Evolutionary conservation across 495 filamentous ascomycete species (phyloP), one percentile per base, ranked within the genome.

Genomic region (Achaetomiella virescens): DNA sequence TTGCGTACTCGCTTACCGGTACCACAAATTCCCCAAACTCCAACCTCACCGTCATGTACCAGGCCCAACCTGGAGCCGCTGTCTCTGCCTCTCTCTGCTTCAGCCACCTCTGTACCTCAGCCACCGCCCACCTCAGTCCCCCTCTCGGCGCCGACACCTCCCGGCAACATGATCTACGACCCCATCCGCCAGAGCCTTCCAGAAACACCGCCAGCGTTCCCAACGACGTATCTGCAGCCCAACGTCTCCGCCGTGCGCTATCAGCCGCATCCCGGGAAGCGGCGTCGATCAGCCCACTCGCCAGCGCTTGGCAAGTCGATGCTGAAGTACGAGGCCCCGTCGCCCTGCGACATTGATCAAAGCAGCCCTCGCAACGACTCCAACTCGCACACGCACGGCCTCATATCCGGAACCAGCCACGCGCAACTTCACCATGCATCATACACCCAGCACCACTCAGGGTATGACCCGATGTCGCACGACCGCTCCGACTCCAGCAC

Each of bases 21-120:
- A 89, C 85, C 14, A 90, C 86, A 24, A 88, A 91, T 63, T 91
- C 88, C 17, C 86, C 88, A 7, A 89, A 86, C 60, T 84, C 87
- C 0, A 90, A 86, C 62, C 71, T 91, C 3, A 90, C 88, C 1
- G 72, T 89, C 41, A 75, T 90, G 40, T 90, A 86, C 62, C 82
- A 87, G n/a, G 40, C 58, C 8, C 46, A 51, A 36, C 11, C 48
- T 2, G 41, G 48, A n/a, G 24, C 53, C 43, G 51, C 70, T 20
- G 61, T 62, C 0, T 51, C 61, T 0, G 46, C 47, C 17, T 22
- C 56, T 42, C 69, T n/a, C 50, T 4, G 9, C 14, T 27, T 36
- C 18, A 11, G 6, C 7, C 14, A 15, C 43, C 6, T 17, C 47
- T 11, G 14, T 29, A 4, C 52, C 52, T 56, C 61, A 54, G 15